Conservation (phyloP, 2,329 filamentous ascomycete species). For the Diaporthe humulicola region DNA sequence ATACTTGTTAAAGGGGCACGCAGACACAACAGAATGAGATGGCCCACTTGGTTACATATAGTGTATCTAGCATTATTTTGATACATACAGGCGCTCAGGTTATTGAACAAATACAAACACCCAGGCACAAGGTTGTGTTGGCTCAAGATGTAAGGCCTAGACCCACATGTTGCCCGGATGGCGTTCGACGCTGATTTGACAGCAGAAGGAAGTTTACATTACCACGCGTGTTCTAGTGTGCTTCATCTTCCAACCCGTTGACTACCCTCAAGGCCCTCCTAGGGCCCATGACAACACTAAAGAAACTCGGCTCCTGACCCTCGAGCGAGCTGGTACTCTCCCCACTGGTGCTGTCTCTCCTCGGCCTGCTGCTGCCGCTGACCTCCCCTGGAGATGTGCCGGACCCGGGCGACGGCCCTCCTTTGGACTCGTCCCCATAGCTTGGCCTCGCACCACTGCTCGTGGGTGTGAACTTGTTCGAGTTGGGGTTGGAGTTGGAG, state of each 20-base stretch:
- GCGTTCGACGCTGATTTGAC: background rate
- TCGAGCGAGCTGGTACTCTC: constrained; percentile 54
- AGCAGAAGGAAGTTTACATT: background rate
- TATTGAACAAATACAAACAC: constrained; percentile 4
- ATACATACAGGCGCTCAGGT: constrained; percentile 20
- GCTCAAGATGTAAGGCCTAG: background rate
- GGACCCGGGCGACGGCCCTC: constrained; percentile 42
- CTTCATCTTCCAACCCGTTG: constrained; percentile 56
- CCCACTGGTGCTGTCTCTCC: constrained; percentile 50
- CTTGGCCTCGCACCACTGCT: constrained; percentile 32
- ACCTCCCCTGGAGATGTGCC: constrained; percentile 43
- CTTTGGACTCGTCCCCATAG: constrained; percentile 31
- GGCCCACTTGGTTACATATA: background rate
- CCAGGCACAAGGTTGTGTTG: background rate
- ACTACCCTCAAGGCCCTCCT: constrained; percentile 75
- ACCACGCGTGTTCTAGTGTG: background rate
- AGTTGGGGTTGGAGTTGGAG: constrained; percentile 38
- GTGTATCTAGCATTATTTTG: constrained; percentile 7
- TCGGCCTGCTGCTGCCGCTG: constrained; percentile 41
- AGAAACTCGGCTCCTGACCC: constrained; percentile 71
- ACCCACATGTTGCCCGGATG: background rate
- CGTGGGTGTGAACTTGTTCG: constrained; percentile 24
- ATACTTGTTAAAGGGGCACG: background rate
- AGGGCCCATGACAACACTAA: constrained; percentile 74
- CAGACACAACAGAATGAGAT: background rate